These are phyloP conservation scores for Solanum pimpinellifolium DNA, from an alignment of 257 asterid genomes.

Conservation along the genomic window DNA sequence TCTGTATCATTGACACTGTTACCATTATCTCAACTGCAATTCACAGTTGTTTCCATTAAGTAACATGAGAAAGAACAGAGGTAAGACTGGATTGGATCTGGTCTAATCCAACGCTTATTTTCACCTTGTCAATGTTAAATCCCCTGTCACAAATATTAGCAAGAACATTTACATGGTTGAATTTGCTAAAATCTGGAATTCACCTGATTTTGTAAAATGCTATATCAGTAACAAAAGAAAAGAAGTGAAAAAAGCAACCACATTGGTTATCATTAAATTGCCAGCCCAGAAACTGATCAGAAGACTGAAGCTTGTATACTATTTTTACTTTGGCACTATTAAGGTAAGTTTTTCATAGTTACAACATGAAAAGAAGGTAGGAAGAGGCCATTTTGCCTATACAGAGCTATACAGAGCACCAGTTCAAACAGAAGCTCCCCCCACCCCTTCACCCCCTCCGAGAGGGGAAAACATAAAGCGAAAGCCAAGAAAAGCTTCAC, in stretches of 20 bases:
- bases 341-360: background rate
- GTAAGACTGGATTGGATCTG: background rate
- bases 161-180: background rate
- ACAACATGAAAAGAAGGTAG: background rate
- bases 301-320: background rate
- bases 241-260: no score
- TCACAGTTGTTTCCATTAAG: no score
- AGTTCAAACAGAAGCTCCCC: background rate
- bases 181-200: background rate
- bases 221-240: background rate
- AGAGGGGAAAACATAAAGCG: background rate
- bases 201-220: background rate
- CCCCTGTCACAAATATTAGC: background rate
- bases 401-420: background rate
- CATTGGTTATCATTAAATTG: background rate
- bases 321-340: background rate
- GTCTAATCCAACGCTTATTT: background rate
- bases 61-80: background rate
- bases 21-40: background rate
- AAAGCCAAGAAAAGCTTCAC: background rate
- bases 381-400: background rate
- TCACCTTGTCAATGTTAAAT: no score
- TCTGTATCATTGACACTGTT: background rate
- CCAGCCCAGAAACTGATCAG: background rate
- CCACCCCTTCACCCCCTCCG: background rate